Percentiles rank a stretch among this genome's conserved stretches.
These are phyloP conservation scores for Phytophthora palmivora DNA, from an alignment of 352 stramenopile genomes.

Conservation along the genomic window DNA sequence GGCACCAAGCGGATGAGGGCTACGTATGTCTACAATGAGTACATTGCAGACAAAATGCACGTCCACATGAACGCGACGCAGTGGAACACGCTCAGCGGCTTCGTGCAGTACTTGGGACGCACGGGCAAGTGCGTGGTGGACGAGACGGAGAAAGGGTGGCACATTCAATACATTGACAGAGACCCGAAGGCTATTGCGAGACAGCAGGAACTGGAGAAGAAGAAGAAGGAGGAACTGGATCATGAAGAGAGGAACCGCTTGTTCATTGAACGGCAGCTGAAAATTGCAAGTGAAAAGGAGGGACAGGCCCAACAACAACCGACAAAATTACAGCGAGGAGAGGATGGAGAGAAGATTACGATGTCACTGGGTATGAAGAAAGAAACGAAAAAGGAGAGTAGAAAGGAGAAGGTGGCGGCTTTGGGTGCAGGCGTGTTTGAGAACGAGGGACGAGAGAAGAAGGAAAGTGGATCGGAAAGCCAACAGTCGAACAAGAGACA, in stretches of 20 bases:
- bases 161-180: slow-evolving; percentile 96
- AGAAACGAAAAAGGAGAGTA: slow-evolving; percentile 36
- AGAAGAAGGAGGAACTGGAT: slow-evolving; percentile 91
- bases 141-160: slow-evolving; percentile 99
- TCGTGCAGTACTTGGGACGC: slow-evolving; percentile 99
- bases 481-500: slow-evolving; percentile 22
- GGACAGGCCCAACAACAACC: slow-evolving; percentile 44
- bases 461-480: neutral
- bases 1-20: slow-evolving; percentile 97
- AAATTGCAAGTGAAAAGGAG: slow-evolving; percentile 55
- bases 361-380: slow-evolving; percentile 39
- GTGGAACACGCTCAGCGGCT: slow-evolving; percentile 96
- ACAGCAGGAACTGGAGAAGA: slow-evolving; percentile 88
- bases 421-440: slow-evolving; percentile 27
- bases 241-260: slow-evolving; percentile 85
- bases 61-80: slow-evolving; percentile 99
- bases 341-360: slow-evolving; percentile 57
- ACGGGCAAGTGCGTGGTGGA: slow-evolving; percentile 97
- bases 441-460: slow-evolving; percentile 7
- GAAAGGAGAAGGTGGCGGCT: neutral
- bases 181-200: slow-evolving; percentile 92
- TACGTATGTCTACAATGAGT: slow-evolving; percentile 99
- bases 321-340: slow-evolving; percentile 68
- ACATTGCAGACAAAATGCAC: slow-evolving; percentile 99
- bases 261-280: slow-evolving; percentile 82